A percentile compares a stretch with the other conserved stretches of the same genome.
Conservation (phyloP, 306 rosid genomes). For the Gastrolobium bilobum region DNA sequence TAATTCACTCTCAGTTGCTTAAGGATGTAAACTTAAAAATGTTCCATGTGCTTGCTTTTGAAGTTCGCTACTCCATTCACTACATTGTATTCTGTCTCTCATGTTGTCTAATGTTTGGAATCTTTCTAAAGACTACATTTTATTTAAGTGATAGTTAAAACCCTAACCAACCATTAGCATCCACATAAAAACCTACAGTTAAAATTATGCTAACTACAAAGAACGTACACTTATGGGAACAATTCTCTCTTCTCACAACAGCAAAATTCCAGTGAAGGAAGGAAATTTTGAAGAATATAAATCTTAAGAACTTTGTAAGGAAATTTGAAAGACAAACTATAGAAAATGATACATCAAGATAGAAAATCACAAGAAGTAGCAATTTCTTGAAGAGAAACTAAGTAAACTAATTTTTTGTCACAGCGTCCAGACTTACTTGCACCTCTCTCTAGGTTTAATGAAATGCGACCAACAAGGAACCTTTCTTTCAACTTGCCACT, state of each 20-base stretch:
- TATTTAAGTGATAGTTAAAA: slow-evolving; percentile 11
- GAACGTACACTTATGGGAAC: not conserved
- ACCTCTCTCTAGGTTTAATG: slow-evolving; percentile 61
- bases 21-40: not conserved
- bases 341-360: slow-evolving; percentile 30
- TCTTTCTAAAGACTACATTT: not conserved
- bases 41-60: slow-evolving; percentile 7
- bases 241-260: not conserved
- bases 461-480: slow-evolving; percentile 98
- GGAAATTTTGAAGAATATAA: slow-evolving; percentile 15
- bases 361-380: slow-evolving; percentile 6
- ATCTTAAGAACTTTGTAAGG: slow-evolving; percentile 1
- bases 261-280: slow-evolving; percentile 14
- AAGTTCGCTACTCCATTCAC: slow-evolving; percentile 21
- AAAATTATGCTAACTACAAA: slow-evolving; percentile 16
- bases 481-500: slow-evolving; percentile 85
- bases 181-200: not conserved
- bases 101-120: not conserved
- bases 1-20: slow-evolving; percentile 28
- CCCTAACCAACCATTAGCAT: slow-evolving; percentile 3
- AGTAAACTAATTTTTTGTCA: slow-evolving; percentile 21
- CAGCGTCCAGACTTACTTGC: slow-evolving; percentile 68
- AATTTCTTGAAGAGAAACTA: slow-evolving; percentile 39
- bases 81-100: not conserved
- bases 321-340: slow-evolving; percentile 11